Evolutionary conservation across 2,329 filamentous ascomycete genomes (phyloP), one percentile per base, ranked within the genome.

Genomic region (Stromatinia cepivora): DNA sequence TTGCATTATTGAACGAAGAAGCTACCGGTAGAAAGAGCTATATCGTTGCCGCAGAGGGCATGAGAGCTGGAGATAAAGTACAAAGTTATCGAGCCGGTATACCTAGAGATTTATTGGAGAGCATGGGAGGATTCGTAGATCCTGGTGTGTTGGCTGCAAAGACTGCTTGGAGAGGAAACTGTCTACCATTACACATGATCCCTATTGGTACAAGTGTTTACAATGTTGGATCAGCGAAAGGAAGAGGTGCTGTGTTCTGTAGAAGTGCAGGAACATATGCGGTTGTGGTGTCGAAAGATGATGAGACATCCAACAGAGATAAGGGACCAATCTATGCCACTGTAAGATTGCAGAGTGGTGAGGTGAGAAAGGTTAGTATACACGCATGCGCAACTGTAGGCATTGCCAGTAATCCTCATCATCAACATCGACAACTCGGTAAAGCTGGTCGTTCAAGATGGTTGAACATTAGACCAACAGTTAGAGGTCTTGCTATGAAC

Each of bases 401-500:
- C 46, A 88, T 97, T 70, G 90, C 94, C 53, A 98, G 95, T 85
- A 99, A 99, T 81, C 88, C 91, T 59, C 91, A 97, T 79, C 91
- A 93, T 80, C 92, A 97, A 74, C 97, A 96, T 81, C 86, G 88
- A 73, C 92, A 95, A 78, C 86, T 99, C 69, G 96, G 96, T 76
- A 99, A 99, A 83, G 95, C 95, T 76, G 95, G 95, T 78, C 88
- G 96, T 77, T 93, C 90, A 76, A 88, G 95, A 78, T 97, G 93
- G 94, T 82, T 98, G 74, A 95, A 95, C 78, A 97, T 96, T 78
- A 86, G 95, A 75, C 95, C 95, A 22, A 97, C 95, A 0, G 95
- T 99, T 57, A 90, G 96, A 84, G 96, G 95, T 90, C 83, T 98
- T 76, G 95, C 96, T 72, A 99, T 99, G 96, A 99, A 99, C 84